Percentiles rank a stretch among this genome's conserved stretches.
These are phyloP conservation scores for Flagelloscypha sp. DNA, from an alignment of 768 basidiomycete genomes.

Conservation along the genomic window DNA sequence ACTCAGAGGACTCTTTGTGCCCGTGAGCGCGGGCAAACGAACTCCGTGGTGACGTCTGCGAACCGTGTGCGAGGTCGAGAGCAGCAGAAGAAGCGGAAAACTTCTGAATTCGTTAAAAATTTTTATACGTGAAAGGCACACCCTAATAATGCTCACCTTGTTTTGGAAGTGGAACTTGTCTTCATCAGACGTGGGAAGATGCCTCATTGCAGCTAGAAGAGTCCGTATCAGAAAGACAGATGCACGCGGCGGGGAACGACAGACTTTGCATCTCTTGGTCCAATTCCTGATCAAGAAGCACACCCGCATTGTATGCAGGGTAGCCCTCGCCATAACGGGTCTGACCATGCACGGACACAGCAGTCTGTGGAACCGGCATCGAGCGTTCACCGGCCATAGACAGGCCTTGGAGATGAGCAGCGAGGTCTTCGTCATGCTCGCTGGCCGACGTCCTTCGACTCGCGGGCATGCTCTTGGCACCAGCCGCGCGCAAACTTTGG, in stretches of 20 bases:
- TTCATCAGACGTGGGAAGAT: slow-evolving; percentile 81
- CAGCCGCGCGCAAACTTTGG: slow-evolving; percentile 56
- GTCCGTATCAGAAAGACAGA: slow-evolving; percentile 10
- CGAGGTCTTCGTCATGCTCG: slow-evolving; percentile 77
- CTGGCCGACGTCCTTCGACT: slow-evolving; percentile 86
- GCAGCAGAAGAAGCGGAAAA: slow-evolving; percentile 87
- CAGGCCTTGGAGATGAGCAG: slow-evolving; percentile 65
- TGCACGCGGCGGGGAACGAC: slow-evolving; percentile 19
- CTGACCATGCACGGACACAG: slow-evolving; percentile 44
- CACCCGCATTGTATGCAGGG: slow-evolving; percentile 67
- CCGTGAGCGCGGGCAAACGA: slow-evolving; percentile 52
- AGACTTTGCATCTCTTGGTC: slow-evolving; percentile 92
- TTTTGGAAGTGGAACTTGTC: slow-evolving; percentile 67
- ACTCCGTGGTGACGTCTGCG: slow-evolving; percentile 67
- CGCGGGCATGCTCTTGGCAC: slow-evolving; percentile 89
- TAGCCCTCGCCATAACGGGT: slow-evolving; percentile 52
- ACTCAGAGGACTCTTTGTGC: slow-evolving; percentile 71
- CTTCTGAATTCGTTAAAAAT: slow-evolving; percentile 23
- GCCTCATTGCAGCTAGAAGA: slow-evolving; percentile 72
- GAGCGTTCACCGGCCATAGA: slow-evolving; percentile 59
- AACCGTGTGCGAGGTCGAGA: slow-evolving; percentile 83
- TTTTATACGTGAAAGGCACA: slow-evolving; percentile 2
- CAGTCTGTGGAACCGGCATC: slow-evolving; percentile 41
- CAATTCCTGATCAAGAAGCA: slow-evolving; percentile 89
- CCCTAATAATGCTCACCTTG: slow-evolving; percentile 40